phyloP scores from a whole-genome alignment of 192 early-diverging fungal species.

The Irineochytrium annulatum region DNA sequence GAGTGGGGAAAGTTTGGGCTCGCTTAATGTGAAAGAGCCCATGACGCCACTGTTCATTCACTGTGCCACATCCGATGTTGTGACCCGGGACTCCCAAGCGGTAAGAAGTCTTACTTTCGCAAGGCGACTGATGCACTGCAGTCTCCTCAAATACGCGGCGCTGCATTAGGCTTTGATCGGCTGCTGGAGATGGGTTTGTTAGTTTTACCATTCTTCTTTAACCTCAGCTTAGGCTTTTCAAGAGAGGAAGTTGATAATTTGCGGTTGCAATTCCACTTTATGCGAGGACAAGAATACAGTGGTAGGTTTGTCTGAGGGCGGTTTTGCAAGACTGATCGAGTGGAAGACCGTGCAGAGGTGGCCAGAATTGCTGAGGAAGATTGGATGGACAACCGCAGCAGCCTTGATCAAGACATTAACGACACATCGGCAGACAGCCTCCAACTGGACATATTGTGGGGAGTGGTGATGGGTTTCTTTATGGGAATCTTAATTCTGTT shows the following conservation, averaged over 20 bases:
- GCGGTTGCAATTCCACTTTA: constrained; percentile 22
- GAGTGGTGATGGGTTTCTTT: constrained; percentile 29
- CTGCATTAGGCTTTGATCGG: background rate
- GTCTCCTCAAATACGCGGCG: background rate
- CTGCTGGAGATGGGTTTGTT: background rate
- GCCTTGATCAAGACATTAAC: background rate
- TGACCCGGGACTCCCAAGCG: background rate
- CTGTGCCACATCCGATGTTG: background rate
- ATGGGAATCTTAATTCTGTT: constrained; percentile 29
- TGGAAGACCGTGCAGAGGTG: background rate
- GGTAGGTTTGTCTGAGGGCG: background rate
- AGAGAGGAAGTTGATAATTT: constrained; percentile 8
- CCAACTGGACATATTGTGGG: constrained; percentile 21
- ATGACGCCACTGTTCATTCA: background rate
- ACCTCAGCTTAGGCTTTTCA: constrained; percentile 8
- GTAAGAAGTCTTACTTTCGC: too few relatives aligned
- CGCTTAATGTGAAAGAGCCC: background rate
- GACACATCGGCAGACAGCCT: constrained; percentile 5
- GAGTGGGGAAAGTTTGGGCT: background rate
- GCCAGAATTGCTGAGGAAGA: constrained; percentile 22
- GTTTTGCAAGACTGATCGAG: background rate
- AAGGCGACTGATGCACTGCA: background rate
- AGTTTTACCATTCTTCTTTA: background rate
- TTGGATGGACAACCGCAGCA: constrained; percentile 21
- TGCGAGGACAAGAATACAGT: constrained; percentile 13